These are phyloP conservation scores for Trametes pubescens DNA, from an alignment of 1,284 basidiomycete genomes.

Conservation along the genomic window DNA sequence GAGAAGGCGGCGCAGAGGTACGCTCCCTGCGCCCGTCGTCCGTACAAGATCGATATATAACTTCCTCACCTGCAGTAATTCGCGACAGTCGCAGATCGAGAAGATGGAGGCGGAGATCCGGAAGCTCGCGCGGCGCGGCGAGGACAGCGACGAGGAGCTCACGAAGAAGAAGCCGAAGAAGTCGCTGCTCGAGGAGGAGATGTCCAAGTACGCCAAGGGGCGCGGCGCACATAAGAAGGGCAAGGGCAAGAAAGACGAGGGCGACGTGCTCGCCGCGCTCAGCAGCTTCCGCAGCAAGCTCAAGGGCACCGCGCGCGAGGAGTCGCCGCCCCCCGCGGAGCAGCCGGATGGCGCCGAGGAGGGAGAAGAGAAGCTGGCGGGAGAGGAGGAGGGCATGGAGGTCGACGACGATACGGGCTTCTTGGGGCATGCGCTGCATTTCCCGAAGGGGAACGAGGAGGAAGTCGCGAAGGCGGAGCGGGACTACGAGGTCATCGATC, in stretches of 20 bases:
- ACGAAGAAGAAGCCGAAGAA: slow-evolving; percentile 67
- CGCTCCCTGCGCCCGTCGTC: slow-evolving; percentile 4
- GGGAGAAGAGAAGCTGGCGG: slow-evolving; percentile 29
- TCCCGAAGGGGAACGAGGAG: slow-evolving; percentile 81
- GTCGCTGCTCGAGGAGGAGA: slow-evolving; percentile 81
- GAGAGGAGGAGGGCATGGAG: slow-evolving; percentile 69
- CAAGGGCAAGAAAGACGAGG: slow-evolving; percentile 71
- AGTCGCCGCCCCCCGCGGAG: slow-evolving; percentile 42
- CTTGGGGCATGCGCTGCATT: slow-evolving; percentile 78
- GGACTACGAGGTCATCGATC: slow-evolving; percentile 91
- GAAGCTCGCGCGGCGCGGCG: slow-evolving; percentile 65
- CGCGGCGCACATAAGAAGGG: slow-evolving; percentile 69
- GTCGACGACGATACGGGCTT: slow-evolving; percentile 86
- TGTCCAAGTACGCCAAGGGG: slow-evolving; percentile 79
- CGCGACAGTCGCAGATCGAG: slow-evolving; percentile 82
- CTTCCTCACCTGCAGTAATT: slow-evolving; percentile 51
- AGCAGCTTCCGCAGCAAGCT: slow-evolving; percentile 78
- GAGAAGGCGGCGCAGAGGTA: slow-evolving; percentile 60
- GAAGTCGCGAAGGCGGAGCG: slow-evolving; percentile 84
- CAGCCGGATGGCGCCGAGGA: slow-evolving; percentile 36
- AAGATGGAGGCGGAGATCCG: slow-evolving; percentile 90
- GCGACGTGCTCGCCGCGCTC: slow-evolving; percentile 77
- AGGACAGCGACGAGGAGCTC: slow-evolving; percentile 67
- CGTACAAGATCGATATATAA: neutral
- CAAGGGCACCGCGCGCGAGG: slow-evolving; percentile 52